These are phyloP conservation scores for Fusarium sp. DNA, from an alignment of 2,329 filamentous ascomycete genomes.

Conservation along the genomic window DNA sequence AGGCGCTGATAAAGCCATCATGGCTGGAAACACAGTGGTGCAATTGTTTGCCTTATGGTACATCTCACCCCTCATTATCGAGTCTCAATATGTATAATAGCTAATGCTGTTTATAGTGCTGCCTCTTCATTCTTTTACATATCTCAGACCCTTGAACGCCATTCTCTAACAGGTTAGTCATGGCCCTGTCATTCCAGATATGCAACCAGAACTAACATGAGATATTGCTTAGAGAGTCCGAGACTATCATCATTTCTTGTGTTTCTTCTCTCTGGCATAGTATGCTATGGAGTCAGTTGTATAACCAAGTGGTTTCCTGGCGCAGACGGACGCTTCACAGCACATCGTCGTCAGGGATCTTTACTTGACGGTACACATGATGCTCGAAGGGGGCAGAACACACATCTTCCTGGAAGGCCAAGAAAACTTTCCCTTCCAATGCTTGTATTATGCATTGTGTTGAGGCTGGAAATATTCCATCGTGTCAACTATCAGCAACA, in stretches of 20 bases:
- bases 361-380: slow-evolving; percentile 35
- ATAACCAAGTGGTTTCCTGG: slow-evolving; percentile 58
- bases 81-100: neutral
- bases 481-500: slow-evolving; percentile 58
- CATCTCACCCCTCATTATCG: neutral
- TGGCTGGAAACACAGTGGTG: slow-evolving; percentile 34
- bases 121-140: slow-evolving; percentile 60
- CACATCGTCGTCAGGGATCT: slow-evolving; percentile 26
- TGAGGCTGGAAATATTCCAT: slow-evolving; percentile 60
- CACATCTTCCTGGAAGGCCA: slow-evolving; percentile 55
- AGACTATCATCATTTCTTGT: slow-evolving; percentile 58
- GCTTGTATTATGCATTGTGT: slow-evolving; percentile 55
- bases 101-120: slow-evolving; percentile 48
- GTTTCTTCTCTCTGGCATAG: slow-evolving; percentile 55
- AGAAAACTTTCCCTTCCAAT: slow-evolving; percentile 56
- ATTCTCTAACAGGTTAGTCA: slow-evolving; percentile 58
- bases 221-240: slow-evolving; percentile 53
- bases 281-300: slow-evolving; percentile 54
- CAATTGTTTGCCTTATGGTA: slow-evolving; percentile 41
- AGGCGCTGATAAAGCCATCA: slow-evolving; percentile 10
- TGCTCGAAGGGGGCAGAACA: slow-evolving; percentile 47
- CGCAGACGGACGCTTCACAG: slow-evolving; percentile 57
- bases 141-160: slow-evolving; percentile 55
- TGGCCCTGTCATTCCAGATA: neutral
- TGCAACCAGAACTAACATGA: neutral